Percentiles rank a stretch among this genome's conserved stretches.
These are phyloP conservation scores for Rostrohypoxylon terebratum DNA, from an alignment of 495 filamentous ascomycete species.

Conservation along the genomic window DNA sequence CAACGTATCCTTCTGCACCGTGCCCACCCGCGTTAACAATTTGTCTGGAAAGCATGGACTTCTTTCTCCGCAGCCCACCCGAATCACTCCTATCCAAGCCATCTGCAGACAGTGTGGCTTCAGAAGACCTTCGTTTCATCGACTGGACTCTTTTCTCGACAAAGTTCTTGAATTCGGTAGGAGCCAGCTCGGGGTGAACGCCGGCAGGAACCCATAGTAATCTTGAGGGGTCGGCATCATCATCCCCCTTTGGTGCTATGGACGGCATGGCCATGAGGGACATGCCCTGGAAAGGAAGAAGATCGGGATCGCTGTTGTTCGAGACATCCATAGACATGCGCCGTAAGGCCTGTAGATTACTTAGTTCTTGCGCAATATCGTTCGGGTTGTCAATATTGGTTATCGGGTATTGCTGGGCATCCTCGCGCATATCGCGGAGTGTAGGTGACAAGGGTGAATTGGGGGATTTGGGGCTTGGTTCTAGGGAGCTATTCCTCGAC, in stretches of 20 bases:
- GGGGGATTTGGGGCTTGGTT: slow-evolving; percentile 58
- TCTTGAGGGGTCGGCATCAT: slow-evolving; percentile 88
- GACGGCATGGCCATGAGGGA: slow-evolving; percentile 73
- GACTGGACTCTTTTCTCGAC: slow-evolving; percentile 90
- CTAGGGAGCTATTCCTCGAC: slow-evolving; percentile 58
- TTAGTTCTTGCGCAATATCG: slow-evolving; percentile 93
- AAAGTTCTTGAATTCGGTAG: slow-evolving; percentile 96
- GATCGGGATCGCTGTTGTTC: slow-evolving; percentile 88
- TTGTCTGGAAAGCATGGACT: slow-evolving; percentile 94
- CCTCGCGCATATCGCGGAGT: slow-evolving; percentile 65
- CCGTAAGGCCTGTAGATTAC: slow-evolving; percentile 92
- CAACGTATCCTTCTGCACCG: slow-evolving; percentile 74
- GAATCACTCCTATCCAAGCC: slow-evolving; percentile 69
- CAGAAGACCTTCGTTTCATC: slow-evolving; percentile 85
- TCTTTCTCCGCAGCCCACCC: slow-evolving; percentile 81
- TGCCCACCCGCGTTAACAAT: slow-evolving; percentile 77
- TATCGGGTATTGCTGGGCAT: slow-evolving; percentile 83
- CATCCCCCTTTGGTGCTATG: slow-evolving; percentile 77
- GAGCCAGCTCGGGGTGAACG: slow-evolving; percentile 93
- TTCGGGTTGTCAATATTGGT: slow-evolving; percentile 93
- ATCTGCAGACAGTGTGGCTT: slow-evolving; percentile 73
- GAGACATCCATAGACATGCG: slow-evolving; percentile 99
- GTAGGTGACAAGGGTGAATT: slow-evolving; percentile 60
- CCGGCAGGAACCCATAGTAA: slow-evolving; percentile 96
- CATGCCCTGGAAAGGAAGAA: slow-evolving; percentile 80